A percentile compares a stretch with the other conserved stretches of the same genome.
Conservation (phyloP, 1,284 basidiomycete species). For the Takashimella tepidaria region DNA sequence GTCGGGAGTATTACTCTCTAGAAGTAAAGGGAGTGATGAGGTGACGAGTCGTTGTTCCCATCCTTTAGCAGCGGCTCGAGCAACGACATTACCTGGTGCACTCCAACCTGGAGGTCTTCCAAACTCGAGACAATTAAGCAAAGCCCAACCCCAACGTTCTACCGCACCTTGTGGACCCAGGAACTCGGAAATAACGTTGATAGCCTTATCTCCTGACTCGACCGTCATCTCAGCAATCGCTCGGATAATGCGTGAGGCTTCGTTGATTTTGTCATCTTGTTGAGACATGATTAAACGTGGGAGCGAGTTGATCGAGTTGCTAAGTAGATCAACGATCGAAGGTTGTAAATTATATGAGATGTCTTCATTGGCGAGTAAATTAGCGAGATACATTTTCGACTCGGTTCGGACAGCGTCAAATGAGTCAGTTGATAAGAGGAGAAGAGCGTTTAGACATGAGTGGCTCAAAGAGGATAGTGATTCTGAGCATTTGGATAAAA, state of each 20-base stretch:
- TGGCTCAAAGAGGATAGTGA: constrained; percentile 62
- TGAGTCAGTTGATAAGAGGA: constrained; percentile 50
- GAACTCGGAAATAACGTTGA: constrained; percentile 55
- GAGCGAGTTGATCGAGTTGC: constrained; percentile 63
- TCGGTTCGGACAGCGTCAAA: constrained; percentile 59
- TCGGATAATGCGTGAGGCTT: constrained; percentile 61
- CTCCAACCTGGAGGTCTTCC: constrained; percentile 54
- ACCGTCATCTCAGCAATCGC: constrained; percentile 60
- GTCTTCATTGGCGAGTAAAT: constrained; percentile 54
- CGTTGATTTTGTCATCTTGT: constrained; percentile 65
- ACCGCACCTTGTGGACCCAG: constrained; percentile 76
- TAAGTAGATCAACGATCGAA: constrained; percentile 34
- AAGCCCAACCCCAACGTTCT: constrained; percentile 80
- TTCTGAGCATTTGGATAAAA: constrained; percentile 60
- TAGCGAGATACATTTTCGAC: constrained; percentile 53
- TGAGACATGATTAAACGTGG: constrained; percentile 66
- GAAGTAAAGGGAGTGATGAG: constrained; percentile 17
- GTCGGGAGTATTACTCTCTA: constrained; percentile 9
- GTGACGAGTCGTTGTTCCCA: constrained; percentile 33
- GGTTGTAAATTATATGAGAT: constrained; percentile 46
- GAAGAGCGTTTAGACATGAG: constrained; percentile 56
- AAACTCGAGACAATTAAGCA: constrained; percentile 71
- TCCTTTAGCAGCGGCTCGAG: constrained; percentile 43
- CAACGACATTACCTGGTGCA: constrained; percentile 36
- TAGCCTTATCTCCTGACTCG: constrained; percentile 32